These are phyloP conservation scores for Salix caprea DNA, from an alignment of 345 rosid species.

Conservation along the genomic window DNA sequence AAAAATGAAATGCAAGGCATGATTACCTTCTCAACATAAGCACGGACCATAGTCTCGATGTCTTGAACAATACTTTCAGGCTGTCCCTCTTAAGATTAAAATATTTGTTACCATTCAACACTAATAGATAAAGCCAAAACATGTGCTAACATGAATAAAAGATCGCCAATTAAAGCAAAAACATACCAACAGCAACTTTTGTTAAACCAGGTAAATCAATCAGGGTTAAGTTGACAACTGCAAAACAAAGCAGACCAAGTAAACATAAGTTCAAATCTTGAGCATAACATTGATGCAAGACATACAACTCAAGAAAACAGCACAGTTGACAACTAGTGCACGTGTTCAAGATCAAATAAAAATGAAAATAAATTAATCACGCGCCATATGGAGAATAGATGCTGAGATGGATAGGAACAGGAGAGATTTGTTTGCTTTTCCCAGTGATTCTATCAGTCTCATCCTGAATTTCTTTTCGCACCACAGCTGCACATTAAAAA, in stretches of 20 bases:
- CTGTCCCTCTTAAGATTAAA: conserved; percentile 71
- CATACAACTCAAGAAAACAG: background rate
- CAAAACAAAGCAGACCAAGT: conserved; percentile 10
- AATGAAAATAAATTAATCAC: background rate
- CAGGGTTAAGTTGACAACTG: conserved; percentile 96
- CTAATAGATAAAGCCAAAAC: background rate
- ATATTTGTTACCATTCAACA: conserved; percentile 13
- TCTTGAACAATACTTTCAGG: conserved; percentile 80
- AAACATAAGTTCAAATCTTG: background rate
- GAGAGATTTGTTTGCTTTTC: conserved; percentile 81
- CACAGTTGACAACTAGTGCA: background rate
- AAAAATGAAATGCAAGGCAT: background rate
- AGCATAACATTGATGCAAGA: background rate
- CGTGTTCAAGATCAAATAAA: background rate
- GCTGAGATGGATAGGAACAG: conserved; percentile 90
- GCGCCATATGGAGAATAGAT: conserved; percentile 84
- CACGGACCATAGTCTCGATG: conserved; percentile 85
- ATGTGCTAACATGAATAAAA: conserved; percentile 1
- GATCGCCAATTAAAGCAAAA: background rate
- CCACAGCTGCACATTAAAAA: conserved; percentile 43
- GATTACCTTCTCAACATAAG: conserved; percentile 85
- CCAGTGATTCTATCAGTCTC: conserved; percentile 93
- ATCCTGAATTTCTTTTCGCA: conserved; percentile 85
- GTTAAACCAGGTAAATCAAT: conserved; percentile 93
- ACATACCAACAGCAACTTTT: conserved; percentile 87